Evolutionary conservation across 768 basidiomycete genomes (phyloP), one percentile per base, ranked within the genome.

Genomic region (Rubroboletus pulcherrimus): DNA sequence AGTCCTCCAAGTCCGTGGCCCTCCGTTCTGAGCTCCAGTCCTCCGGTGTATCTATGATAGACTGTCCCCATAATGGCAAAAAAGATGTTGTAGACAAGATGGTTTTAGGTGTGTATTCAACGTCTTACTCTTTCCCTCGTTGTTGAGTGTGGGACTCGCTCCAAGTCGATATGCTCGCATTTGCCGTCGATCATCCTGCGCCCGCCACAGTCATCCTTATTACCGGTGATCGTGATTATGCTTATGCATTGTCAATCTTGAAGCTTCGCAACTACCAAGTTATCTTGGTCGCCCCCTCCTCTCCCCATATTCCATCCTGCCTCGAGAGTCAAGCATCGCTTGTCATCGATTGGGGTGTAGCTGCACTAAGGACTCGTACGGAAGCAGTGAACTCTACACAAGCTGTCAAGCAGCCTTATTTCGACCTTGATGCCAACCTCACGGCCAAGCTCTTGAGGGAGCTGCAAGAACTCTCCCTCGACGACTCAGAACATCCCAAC

Each of bases 171-270:
- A 82, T 89, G 77, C 70, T 89, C 54, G 75, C 80, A 7, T 80
- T 82, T 65, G 85, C 82, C n/a, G 78, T 85, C 62, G 86, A 88
- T 70, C 78, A 80, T 58, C 71, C 77, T 4, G 54, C 77, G 3
- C 78, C 80, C 54, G 63, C 78, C 29, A 85, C 84, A 15, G 70
- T 86, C 60, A 68, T 87, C 42, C 72, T 89, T 37, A 83, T 89
- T 61, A 78, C 86, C 0, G 84, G 81, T 17, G 85, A 89, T 67
- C 76, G 84, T 40, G 86, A 87, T 65, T 82, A 86, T 60, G 79
- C 80, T 5, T 87, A 86, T 63, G 80, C 81, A 17, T 67, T 86
- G 43, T 81, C 85, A 2, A 73, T 75, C 35, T 70, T 88, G 45
- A 78, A 81, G 33, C 74, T 82, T 50, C 78, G 84, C 54, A 71